A percentile compares a stretch with the other conserved stretches of the same genome.
These are phyloP conservation scores for Orbilia brochopaga DNA, from an alignment of 2,329 filamentous ascomycete species.

Conservation along the genomic window DNA sequence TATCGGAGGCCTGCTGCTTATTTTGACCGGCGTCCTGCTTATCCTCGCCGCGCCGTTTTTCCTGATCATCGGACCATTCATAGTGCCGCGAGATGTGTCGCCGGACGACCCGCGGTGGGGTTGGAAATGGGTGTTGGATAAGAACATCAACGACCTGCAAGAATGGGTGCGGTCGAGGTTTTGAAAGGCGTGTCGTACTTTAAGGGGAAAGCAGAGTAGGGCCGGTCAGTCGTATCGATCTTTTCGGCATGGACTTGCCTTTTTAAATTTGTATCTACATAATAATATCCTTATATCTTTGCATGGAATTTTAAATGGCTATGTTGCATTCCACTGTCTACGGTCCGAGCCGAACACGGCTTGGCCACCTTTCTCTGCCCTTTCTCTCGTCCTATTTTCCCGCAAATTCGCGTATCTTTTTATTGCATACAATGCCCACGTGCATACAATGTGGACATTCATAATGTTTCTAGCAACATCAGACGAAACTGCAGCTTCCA, in stretches of 20 bases:
- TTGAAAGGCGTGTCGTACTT: constrained; percentile 28
- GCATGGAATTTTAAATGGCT: too few species aligned
- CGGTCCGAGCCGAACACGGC: too few species aligned
- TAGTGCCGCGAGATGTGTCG: constrained; percentile 41
- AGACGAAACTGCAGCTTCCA: too few species aligned
- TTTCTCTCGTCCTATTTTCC: too few species aligned
- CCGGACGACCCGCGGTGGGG: constrained; percentile 39
- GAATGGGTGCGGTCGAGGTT: constrained; percentile 33
- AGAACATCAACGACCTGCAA: constrained; percentile 24
- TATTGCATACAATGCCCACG: too few species aligned
- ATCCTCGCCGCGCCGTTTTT: constrained; percentile 38
- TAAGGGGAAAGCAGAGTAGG: constrained; percentile 17
- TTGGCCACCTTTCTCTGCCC: too few species aligned
- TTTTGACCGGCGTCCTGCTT: constrained; percentile 32
- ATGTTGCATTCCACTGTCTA: too few species aligned
- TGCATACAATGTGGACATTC: too few species aligned
- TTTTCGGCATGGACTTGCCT: background rate
- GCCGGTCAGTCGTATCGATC: background rate
- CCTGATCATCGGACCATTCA: constrained; percentile 35
- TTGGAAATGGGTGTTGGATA: constrained; percentile 46
- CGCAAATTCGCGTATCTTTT: too few species aligned
- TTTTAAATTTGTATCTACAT: too few species aligned
- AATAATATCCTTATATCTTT: too few species aligned
- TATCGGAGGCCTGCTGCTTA: constrained; percentile 20
- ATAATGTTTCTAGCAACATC: too few species aligned